Base-by-base conservation (phyloP, 345 rosid genomes). In the Populus alba region DNA sequence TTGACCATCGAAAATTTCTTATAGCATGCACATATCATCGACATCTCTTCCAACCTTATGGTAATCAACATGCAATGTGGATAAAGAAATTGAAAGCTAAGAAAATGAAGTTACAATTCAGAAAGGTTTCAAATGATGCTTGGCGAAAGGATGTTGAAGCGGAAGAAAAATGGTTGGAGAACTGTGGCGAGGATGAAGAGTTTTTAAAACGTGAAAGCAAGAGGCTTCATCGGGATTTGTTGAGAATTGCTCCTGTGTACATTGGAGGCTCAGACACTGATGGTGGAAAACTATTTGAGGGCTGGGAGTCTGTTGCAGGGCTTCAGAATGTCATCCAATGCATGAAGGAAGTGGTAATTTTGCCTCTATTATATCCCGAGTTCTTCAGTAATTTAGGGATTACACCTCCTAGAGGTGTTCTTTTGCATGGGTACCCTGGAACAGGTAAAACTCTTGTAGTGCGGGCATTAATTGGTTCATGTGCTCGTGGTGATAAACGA, bases 301-400 rank as follows among this genome's bases (percentile, higher is more conserved):
- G 97, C 70, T 96, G 98, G 98, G 99, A 94, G 79, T 96, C 99
- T 79, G 98, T 96, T 87, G 98, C 99, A 79, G 98, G 99, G 72
- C 97, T 96, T 83, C 92, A 91, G 81, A 90, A 88, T 88, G 99
- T 96, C 72, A 89, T 95, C 72, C 89, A 83, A 74, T 94, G 98
- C 80, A 88, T 96, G 98, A 96, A 96, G 86, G 99, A 96, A 88
- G 98, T 92, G 79, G 97, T 96, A 82, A 86, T 96, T 84, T 85
- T 96, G 84, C 99, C 99, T 12, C 89, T 96, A 53, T 81, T 96
- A 47, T 96, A 96, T 87, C 98, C 99, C 33, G 97, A 96, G 77
- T 94, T 96, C 84, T 96, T 92, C 85, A 92, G 86, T 80, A 94
- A 92, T 86, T 85, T 89, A 72, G 98, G 98, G 69, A 90, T 96